phyloP scores from a whole-genome alignment of 208 protist genomes.

The Tritrichomonas foetus region DNA sequence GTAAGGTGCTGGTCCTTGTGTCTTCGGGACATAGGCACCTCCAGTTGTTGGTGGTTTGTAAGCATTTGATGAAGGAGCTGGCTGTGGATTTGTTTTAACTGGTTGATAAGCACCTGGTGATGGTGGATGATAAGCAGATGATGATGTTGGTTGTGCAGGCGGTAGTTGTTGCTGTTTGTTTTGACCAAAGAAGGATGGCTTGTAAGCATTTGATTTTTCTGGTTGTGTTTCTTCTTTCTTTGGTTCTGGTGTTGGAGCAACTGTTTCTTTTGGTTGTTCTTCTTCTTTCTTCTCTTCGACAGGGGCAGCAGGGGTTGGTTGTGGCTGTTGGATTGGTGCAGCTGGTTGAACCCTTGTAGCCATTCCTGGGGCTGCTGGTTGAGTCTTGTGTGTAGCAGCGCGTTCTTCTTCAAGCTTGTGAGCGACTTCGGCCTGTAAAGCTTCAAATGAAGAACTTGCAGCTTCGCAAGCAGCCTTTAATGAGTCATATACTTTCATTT shows the following conservation, averaged over 20 bases:
- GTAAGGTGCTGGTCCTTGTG: not conserved
- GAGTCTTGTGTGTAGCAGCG: not conserved
- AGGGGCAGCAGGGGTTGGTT: not conserved
- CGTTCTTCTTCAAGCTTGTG: not conserved
- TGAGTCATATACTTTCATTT: not conserved
- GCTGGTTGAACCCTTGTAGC: not conserved
- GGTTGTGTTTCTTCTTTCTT: too few species aligned
- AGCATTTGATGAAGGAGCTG: not conserved
- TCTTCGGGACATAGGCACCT: not conserved
- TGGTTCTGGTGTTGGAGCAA: too few species aligned
- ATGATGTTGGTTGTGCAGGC: too few species aligned
- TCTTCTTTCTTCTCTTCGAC: conserved; percentile 10
- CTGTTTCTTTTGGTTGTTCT: too few species aligned
- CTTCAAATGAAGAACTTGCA: not conserved
- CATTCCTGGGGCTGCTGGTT: not conserved
- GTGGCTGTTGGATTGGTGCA: not conserved
- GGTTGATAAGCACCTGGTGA: too few species aligned
- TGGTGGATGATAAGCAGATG: too few species aligned
- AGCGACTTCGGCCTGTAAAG: not conserved
- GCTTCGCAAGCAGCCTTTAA: not conserved
- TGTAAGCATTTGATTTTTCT: too few species aligned
- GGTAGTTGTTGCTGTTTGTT: too few species aligned
- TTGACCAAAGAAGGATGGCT: too few species aligned
- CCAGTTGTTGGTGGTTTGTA: not conserved
- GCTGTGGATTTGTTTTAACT: not conserved